phyloP scores from a whole-genome alignment of 2,329 filamentous ascomycete genomes.

The Teratosphaeria gauchensis region DNA sequence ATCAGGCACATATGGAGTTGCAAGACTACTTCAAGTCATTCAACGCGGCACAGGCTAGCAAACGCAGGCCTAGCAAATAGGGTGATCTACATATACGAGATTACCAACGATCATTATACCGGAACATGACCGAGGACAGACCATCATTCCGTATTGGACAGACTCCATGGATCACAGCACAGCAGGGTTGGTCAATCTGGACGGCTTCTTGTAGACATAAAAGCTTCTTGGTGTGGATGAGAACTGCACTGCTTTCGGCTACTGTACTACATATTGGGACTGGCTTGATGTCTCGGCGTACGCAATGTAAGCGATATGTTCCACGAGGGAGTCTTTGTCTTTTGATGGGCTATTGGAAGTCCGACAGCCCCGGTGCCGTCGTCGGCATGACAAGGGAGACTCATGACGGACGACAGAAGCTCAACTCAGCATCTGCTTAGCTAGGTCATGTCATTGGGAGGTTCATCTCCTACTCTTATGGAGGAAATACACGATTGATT shows the following conservation, averaged over 20 bases:
- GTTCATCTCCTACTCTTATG: not conserved
- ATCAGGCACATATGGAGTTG: conserved; percentile 69
- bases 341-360: not conserved
- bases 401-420: too few species aligned
- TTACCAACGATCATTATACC: not conserved
- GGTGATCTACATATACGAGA: not conserved
- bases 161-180: not conserved
- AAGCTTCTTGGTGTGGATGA: not conserved
- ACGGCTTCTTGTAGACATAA: not conserved
- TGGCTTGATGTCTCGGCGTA: not conserved
- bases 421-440: too few species aligned
- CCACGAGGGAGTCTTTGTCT: not conserved
- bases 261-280: not conserved
- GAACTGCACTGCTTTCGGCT: not conserved
- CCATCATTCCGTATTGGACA: not conserved
- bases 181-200: not conserved
- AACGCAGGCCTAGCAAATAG: conserved; percentile 26
- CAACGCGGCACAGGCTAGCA: conserved; percentile 62
- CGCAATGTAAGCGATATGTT: not conserved
- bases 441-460: not conserved
- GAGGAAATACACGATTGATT: not conserved
- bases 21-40: conserved; percentile 81
- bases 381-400: too few species aligned
- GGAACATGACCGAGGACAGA: not conserved
- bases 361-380: not conserved